These are phyloP conservation scores for Hypomyces rosellus DNA, from an alignment of 2,329 filamentous ascomycete species.

Conservation along the genomic window DNA sequence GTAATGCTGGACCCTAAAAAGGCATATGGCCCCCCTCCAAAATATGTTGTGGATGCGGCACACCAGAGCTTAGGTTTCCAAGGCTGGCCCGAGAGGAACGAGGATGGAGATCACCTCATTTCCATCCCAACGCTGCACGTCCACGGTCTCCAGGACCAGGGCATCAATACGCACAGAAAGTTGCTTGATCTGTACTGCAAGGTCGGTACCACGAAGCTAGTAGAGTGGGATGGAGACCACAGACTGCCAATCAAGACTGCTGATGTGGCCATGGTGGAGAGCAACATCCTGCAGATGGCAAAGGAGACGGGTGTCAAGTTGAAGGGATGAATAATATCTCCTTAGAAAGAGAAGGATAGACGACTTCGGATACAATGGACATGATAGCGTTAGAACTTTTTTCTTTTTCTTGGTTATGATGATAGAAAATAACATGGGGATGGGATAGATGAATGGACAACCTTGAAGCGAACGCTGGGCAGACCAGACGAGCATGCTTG, in stretches of 20 bases:
- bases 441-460: no score
- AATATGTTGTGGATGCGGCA: constrained; percentile 25
- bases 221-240: constrained; percentile 72
- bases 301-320: constrained; percentile 6
- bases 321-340: no score
- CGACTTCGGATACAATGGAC: no score
- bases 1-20: constrained; percentile 29
- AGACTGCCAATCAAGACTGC: constrained; percentile 60
- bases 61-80: constrained; percentile 19
- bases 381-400: no score
- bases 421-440: no score
- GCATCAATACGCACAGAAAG: constrained; percentile 43
- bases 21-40: constrained; percentile 43
- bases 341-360: not conserved
- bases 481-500: no score
- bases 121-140: constrained; percentile 31
- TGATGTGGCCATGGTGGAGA: constrained; percentile 49
- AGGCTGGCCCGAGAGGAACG: constrained; percentile 38
- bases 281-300: constrained; percentile 22
- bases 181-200: constrained; percentile 57
- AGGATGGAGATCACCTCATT: constrained; percentile 31
- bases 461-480: no score
- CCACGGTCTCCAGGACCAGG: constrained; percentile 52
- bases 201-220: constrained; percentile 42
- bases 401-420: no score